Evolutionary conservation across 352 stramenopile genomes (phyloP), one percentile per base, ranked within the genome.

Genomic region (Globisporangium camurandrum): DNA sequence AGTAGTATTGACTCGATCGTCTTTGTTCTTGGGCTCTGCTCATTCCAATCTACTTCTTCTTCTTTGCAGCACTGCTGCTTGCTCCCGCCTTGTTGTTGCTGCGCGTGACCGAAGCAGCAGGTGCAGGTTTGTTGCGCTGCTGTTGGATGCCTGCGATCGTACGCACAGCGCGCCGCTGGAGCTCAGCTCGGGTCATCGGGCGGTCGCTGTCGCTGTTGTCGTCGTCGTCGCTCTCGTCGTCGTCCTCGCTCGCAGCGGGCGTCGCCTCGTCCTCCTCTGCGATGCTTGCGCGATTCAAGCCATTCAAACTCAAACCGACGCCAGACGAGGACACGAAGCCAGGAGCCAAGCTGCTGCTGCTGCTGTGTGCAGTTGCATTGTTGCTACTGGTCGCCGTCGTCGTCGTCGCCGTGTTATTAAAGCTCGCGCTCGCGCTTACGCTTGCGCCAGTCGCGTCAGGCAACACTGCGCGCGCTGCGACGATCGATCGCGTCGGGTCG

Each of bases 211-310:
- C 71, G 17, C 86, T 75, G 4, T 87, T 75, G 46, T 86, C 71
- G 17, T 87, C 78, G 4, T 87, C 78, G 46, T 87, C 78, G 43
- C 69, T 85, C 14, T 62, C 66, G n/a, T n/a, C n/a, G n/a, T 86
- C 71, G 17, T 87, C 78, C 2, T 87, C 78, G 46, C 86, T 75
- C 40, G 67, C 84, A 11, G 60, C 66, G 27, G 57, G 66, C 6
- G 68, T 61, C 23, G 56, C 50, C 0, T 41, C 47, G 3, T 83
- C 69, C 30, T 85, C 71, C 36, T 85, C 74, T 14, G 59, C 60
- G 34, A 86, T 85, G 2, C 61, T 71, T 14, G 51, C 30, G 16
- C 14, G 22, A 22, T 51, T 66, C 19, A 56, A 50, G 11, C 40
- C n/a, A n/a, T n/a, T n/a, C n/a, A n/a, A n/a, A n/a, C n/a, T n/a